Evolutionary conservation across 768 basidiomycete species (phyloP).

Genomic region (Tylopilus sp.): DNA sequence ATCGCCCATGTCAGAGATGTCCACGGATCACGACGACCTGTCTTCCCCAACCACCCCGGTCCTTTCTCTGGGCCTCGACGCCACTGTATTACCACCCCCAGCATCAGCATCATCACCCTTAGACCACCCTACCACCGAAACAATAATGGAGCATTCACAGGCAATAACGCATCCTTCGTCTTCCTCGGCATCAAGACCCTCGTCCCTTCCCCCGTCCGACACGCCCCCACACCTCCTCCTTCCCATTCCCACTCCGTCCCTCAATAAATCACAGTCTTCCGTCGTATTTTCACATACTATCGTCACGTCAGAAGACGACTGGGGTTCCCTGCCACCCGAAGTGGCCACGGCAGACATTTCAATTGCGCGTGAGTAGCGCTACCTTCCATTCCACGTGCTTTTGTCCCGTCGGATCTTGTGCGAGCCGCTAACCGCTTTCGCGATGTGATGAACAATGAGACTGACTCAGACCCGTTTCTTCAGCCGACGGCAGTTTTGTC

Average conservation of each 20-base stretch:
- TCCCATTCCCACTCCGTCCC: slow-evolving; percentile 39
- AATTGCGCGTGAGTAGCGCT: slow-evolving; percentile 50
- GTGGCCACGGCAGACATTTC: slow-evolving; percentile 54
- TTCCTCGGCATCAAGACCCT: slow-evolving; percentile 17
- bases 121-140: slow-evolving; percentile 24
- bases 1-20: slow-evolving; percentile 23
- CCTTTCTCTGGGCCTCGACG: slow-evolving; percentile 13
- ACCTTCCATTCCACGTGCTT: slow-evolving; percentile 5
- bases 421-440: neutral
- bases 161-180: slow-evolving; percentile 10
- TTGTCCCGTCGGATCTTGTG: slow-evolving; percentile 9
- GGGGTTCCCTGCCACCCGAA: slow-evolving; percentile 46
- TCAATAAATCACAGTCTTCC: slow-evolving; percentile 39
- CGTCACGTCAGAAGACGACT: slow-evolving; percentile 32
- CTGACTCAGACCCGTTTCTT: neutral
- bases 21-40: slow-evolving; percentile 21
- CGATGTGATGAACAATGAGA: neutral
- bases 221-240: slow-evolving; percentile 35
- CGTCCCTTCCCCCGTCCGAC: slow-evolving; percentile 20
- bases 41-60: slow-evolving; percentile 14
- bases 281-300: slow-evolving; percentile 46
- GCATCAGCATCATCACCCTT: slow-evolving; percentile 16
- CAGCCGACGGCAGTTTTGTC: slow-evolving; percentile 74
- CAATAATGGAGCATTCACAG: slow-evolving; percentile 19
- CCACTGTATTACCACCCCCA: slow-evolving; percentile 24